phyloP scores from a whole-genome alignment of 1,139 yeast genomes.

The Sugiyamaella grinbergsii region DNA sequence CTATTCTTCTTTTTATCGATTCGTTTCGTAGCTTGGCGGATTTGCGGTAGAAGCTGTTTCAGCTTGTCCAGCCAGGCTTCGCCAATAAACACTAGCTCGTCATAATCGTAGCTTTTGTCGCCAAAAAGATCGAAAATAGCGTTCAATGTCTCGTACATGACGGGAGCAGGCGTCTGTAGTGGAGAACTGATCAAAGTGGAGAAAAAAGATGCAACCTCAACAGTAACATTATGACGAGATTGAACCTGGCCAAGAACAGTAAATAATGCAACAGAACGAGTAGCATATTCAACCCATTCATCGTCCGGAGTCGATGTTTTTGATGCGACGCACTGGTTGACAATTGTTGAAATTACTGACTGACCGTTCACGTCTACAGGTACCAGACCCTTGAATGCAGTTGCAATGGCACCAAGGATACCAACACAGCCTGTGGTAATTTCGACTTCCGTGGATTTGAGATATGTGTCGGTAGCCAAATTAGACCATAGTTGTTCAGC shows the following conservation, averaged over 20 bases:
- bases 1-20: conserved; percentile 68
- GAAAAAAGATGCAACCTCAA: conserved; percentile 31
- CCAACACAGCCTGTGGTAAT: conserved; percentile 56
- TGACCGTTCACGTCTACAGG: conserved; percentile 30
- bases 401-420: conserved; percentile 61
- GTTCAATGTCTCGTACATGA: conserved; percentile 63
- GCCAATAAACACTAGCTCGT: conserved; percentile 64
- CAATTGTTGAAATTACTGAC: conserved; percentile 24
- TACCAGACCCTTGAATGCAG: conserved; percentile 47
- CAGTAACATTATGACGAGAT: conserved; percentile 51
- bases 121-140: conserved; percentile 76
- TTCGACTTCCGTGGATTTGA: conserved; percentile 42
- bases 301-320: conserved; percentile 27
- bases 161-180: conserved; percentile 39
- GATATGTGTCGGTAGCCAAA: conserved; percentile 26
- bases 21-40: conserved; percentile 57
- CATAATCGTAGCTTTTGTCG: conserved; percentile 70
- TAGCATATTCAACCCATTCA: conserved; percentile 33
- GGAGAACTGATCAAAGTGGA: conserved; percentile 16
- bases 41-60: conserved; percentile 49
- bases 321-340: conserved; percentile 27
- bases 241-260: conserved; percentile 53
- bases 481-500: conserved; percentile 39
- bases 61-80: conserved; percentile 54
- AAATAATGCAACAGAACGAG: conserved; percentile 51